Conservation (phyloP, 163 green algal genomes). For the Scenedesmus sp. region DNA sequence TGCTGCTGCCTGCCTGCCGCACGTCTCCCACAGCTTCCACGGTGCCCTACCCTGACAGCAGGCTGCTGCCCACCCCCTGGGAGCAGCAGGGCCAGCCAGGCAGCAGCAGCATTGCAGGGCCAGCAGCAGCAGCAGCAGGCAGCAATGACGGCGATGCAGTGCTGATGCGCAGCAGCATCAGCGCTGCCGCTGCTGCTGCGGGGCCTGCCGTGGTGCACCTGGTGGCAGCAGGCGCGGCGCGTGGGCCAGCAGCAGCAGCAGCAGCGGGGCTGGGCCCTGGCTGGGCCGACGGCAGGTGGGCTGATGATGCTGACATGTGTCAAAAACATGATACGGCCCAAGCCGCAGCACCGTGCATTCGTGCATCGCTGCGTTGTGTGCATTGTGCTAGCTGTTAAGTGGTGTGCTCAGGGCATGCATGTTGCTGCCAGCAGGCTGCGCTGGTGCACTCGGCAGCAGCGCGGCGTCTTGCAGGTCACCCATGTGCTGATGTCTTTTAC, state of each 20-base stretch:
- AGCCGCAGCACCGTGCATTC: neutral
- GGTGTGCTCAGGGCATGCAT: neutral
- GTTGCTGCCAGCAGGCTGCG: neutral
- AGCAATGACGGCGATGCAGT: neutral
- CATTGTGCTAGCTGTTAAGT: neutral
- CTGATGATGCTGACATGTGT: too few species aligned
- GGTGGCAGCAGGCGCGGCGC: slow-evolving; percentile 13
- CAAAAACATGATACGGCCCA: too few species aligned
- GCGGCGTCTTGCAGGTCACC: neutral
- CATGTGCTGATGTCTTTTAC: neutral
- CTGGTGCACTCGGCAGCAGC: too few species aligned
- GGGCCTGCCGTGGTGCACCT: slow-evolving; percentile 61
- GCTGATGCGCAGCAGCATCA: slow-evolving; percentile 54
- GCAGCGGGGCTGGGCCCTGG: neutral
- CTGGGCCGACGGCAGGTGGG: slow-evolving; percentile 10
- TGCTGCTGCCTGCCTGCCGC: neutral
- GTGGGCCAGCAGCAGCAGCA: neutral
- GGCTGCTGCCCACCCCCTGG: slow-evolving; percentile 30
- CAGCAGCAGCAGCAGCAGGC: neutral
- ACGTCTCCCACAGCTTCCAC: neutral
- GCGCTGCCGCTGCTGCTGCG: slow-evolving; percentile 38
- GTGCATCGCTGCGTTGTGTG: neutral
- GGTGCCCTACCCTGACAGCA: neutral
- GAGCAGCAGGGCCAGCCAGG: neutral
- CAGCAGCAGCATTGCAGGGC: neutral